Evolutionary conservation across 306 rosid species (phyloP).

Genomic region (Vigna hirtella): DNA sequence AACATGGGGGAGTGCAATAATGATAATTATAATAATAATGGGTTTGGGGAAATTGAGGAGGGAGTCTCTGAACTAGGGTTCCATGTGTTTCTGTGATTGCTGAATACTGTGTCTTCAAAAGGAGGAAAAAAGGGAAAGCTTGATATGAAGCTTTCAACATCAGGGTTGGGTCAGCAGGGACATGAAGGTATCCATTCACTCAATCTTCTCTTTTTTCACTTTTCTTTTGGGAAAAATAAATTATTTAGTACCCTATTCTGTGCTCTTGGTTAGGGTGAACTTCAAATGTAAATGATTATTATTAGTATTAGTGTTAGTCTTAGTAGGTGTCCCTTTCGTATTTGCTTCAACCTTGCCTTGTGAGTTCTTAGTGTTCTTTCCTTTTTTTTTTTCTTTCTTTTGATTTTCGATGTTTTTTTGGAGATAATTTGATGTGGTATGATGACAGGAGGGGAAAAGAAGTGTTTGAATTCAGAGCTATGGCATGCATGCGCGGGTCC

Average conservation of each 20-base stretch:
- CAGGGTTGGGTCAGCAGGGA: conserved; percentile 93
- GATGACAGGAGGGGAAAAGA: conserved; percentile 79
- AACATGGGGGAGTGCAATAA: conserved; percentile 47
- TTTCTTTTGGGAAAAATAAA: background rate
- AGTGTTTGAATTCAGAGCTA: conserved; percentile 94
- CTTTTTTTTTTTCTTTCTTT: background rate
- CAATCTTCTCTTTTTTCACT: conserved; percentile 43
- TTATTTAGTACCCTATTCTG: background rate
- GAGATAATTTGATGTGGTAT: conserved; percentile 45
- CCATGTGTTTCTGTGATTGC: conserved; percentile 50
- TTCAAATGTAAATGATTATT: conserved; percentile 13
- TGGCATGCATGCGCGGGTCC: conserved; percentile 99
- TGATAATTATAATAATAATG: conserved; percentile 22
- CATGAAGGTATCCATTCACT: conserved; percentile 71
- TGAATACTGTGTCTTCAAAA: conserved; percentile 42
- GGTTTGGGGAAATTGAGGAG: conserved; percentile 48
- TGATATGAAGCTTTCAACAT: conserved; percentile 94
- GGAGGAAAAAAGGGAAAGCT: conserved; percentile 55
- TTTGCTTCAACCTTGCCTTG: conserved; percentile 38
- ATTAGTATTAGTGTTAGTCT: background rate
- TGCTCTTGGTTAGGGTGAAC: conserved; percentile 42
- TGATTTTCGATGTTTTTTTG: background rate
- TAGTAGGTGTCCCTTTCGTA: conserved; percentile 40
- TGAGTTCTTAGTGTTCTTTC: conserved; percentile 11
- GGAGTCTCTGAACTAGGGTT: conserved; percentile 61